These are phyloP conservation scores for Pleurotus salmoneostramineus DNA, from an alignment of 768 basidiomycete species.

Conservation along the genomic window DNA sequence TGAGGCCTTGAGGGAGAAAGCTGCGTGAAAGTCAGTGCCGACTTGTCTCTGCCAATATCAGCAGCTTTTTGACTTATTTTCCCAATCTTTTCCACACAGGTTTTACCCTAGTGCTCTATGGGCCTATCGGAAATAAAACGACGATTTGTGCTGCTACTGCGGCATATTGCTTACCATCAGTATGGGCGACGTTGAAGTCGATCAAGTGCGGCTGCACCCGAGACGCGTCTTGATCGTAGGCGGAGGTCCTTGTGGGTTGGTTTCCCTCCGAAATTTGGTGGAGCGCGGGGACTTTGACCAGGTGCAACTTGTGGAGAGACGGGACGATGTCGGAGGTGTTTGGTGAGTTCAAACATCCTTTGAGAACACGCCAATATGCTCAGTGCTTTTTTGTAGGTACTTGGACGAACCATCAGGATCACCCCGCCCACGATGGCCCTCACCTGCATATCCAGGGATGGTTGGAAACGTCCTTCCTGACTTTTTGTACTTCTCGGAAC, in stretches of 20 bases:
- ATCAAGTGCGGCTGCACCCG: constrained; percentile 12
- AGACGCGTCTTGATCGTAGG: constrained; percentile 39
- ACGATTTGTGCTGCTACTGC: no score
- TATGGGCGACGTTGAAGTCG: no score
- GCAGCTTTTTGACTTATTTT: neutral
- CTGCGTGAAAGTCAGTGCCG: no score
- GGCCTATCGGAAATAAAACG: neutral
- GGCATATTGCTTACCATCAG: no score
- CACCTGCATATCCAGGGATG: constrained; percentile 43
- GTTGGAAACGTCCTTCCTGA: constrained; percentile 50
- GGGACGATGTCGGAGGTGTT: constrained; percentile 46
- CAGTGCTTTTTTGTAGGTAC: constrained; percentile 20
- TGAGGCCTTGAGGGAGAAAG: no score
- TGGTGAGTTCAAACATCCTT: constrained; percentile 28
- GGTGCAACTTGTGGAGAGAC: constrained; percentile 43
- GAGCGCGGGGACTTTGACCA: constrained; percentile 34
- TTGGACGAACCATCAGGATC: constrained; percentile 19
- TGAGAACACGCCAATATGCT: neutral
- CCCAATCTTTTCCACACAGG: no score
- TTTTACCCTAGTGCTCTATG: neutral
- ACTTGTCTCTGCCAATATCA: neutral
- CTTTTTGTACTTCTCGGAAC: constrained; percentile 32
- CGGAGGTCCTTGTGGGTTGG: constrained; percentile 44
- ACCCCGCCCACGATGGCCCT: constrained; percentile 32
- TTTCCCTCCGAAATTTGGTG: constrained; percentile 44